A percentile compares a stretch with the other conserved stretches of the same genome.
These are phyloP conservation scores for Grigorovia humatica DNA, from an alignment of 805 yeast genomes.

Conservation along the genomic window DNA sequence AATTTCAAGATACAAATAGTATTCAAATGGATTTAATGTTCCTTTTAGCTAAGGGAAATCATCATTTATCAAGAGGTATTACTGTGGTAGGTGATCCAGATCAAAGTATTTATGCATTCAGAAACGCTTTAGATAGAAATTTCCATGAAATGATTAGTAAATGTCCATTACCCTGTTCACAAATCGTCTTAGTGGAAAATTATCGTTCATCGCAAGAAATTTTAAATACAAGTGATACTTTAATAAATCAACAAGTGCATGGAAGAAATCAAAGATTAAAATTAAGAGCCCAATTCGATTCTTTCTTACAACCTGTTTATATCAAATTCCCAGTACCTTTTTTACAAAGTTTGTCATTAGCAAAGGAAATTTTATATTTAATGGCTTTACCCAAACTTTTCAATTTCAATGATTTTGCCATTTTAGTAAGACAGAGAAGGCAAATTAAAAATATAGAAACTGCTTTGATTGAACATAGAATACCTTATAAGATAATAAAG, in stretches of 20 bases:
- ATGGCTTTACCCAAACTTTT: conserved; percentile 37
- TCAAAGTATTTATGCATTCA: conserved; percentile 83
- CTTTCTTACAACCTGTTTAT: conserved; percentile 39
- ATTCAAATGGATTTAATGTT: conserved; percentile 65
- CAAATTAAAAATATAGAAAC: conserved; percentile 57
- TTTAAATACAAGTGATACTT: conserved; percentile 48
- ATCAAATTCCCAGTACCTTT: conserved; percentile 32
- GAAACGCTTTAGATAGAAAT: conserved; percentile 67
- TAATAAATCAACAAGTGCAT: conserved; percentile 49
- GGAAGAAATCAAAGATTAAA: conserved; percentile 32
- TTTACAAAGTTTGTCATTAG: conserved; percentile 51
- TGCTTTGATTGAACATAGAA: conserved; percentile 40
- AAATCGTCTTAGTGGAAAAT: conserved; percentile 49
- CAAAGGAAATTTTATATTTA: conserved; percentile 43
- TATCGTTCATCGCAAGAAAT: conserved; percentile 73
- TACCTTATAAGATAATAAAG: conserved; percentile 59
- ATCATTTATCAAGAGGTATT: conserved; percentile 39
- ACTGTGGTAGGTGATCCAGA: conserved; percentile 96
- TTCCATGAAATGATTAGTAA: conserved; percentile 44
- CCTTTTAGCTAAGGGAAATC: conserved; percentile 35
- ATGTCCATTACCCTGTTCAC: conserved; percentile 27
- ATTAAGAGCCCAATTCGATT: conserved; percentile 37
- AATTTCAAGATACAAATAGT: conserved; percentile 83
- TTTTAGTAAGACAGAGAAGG: conserved; percentile 56
- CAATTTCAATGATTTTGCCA: conserved; percentile 52